Base-by-base conservation (phyloP, 306 rosid genomes). In the Lupinus albus region DNA sequence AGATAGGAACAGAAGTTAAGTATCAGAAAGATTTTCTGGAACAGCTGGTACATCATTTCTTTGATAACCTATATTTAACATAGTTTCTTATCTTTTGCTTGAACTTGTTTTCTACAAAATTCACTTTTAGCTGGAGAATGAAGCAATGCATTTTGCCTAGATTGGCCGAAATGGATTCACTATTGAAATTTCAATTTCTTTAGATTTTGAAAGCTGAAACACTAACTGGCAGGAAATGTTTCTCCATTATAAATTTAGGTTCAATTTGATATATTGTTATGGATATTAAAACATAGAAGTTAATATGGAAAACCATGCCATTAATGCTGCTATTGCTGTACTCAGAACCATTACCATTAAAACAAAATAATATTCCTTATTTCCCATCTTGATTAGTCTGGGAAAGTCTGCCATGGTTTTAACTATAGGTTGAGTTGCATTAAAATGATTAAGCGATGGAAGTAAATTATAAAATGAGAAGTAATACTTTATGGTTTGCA, bases 1-100 rank as follows among this genome's bases (percentile, higher is more conserved):
- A 86, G 57, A 93, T 93, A 32, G 91, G 91, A 13, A 60, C 84
- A 30, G 98, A 88, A 85, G 94, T 85, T 44, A 93, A 68, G 61
- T 75, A 47, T 55, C 89, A 93, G 55, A 84, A 79, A 42, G 86
- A 82, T 65, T 86, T 93, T 81, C 81, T 93, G 53, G 83, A 76
- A 80, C 79, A 80, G 73, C 81, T 93, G 98, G 98, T 89, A 86
- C 28, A 11, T 18, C 32, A 44, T 77, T 53, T 28, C 7, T 16
- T 60, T 5, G 30, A 59, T 39, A 62, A 14, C 60, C 39, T 32
- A 38, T 78, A 35, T 36, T 63, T 51, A 15, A 64, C 57, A 38
- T n/a, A n/a, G 42, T 68, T 62, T 18, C 30, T 10, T 30, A 49
- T 74, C 17, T 35, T 55, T 32, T 5, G 15, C 58, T 39, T 11